Percentiles rank a stretch among this genome's conserved stretches.
Conservation (phyloP, 2,329 filamentous ascomycete species). For the Calonectria pseudoreteaudii region DNA sequence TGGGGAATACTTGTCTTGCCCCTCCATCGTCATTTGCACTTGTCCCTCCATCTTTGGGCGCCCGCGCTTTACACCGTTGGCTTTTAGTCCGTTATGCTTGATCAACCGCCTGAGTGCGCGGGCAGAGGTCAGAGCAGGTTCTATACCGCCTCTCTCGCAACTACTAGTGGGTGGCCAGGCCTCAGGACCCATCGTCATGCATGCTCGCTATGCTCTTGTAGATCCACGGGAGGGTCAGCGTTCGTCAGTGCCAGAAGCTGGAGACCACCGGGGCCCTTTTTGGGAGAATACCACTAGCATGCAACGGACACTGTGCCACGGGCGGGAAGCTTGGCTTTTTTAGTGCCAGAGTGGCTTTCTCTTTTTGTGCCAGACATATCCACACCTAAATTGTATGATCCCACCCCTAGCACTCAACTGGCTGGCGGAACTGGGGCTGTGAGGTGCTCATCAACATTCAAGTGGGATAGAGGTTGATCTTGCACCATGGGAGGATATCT, state of each 20-base stretch:
- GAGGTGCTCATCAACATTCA: not conserved
- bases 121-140: not conserved
- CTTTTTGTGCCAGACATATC: not conserved
- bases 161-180: not conserved
- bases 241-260: slow-evolving; percentile 10
- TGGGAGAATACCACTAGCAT: not conserved
- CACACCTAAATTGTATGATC: slow-evolving; percentile 14
- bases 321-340: slow-evolving; percentile 33
- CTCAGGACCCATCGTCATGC: slow-evolving; percentile 10
- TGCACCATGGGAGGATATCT: not conserved
- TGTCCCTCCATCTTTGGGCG: not conserved
- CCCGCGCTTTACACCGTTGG: not conserved
- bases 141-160: not conserved
- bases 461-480: not conserved
- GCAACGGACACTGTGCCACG: slow-evolving; percentile 35
- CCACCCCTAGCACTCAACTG: not conserved
- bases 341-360: slow-evolving; percentile 26
- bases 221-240: slow-evolving; percentile 12
- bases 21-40: not conserved
- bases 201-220: slow-evolving; percentile 6
- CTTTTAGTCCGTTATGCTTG: slow-evolving; percentile 1
- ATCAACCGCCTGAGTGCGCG: not conserved
- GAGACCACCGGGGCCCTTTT: slow-evolving; percentile 1
- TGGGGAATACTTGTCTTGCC: slow-evolving; percentile 14
- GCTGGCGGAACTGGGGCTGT: slow-evolving; percentile 2